Conservation (phyloP, 73 alveolate genomes). For the Paramecium biaurelia region DNA sequence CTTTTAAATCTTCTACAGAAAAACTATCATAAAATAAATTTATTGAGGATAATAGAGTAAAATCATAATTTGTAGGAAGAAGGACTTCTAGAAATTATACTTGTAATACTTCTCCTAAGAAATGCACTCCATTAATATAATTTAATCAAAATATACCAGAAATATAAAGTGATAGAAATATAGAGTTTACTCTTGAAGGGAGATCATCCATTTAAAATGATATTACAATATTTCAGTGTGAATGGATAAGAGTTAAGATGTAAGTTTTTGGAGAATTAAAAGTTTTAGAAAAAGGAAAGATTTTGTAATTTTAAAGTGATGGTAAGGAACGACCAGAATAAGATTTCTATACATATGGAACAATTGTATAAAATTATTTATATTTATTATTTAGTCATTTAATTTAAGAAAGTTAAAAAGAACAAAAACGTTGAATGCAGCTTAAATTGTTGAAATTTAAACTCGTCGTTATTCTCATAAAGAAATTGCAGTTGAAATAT, state of each 20-base stretch:
- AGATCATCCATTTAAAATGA: background rate
- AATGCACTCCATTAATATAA: background rate
- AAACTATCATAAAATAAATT: background rate
- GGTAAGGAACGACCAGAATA: background rate
- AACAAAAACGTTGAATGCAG: background rate
- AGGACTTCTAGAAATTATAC: background rate
- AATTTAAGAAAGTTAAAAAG: background rate
- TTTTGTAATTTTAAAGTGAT: background rate
- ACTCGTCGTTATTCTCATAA: conserved; percentile 62
- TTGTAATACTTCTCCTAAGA: background rate
- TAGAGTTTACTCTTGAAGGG: background rate
- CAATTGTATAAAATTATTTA: background rate
- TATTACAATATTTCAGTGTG: background rate
- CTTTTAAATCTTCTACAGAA: background rate
- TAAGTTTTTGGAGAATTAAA: background rate
- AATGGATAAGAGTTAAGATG: background rate
- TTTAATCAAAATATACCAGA: background rate
- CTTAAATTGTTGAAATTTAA: conserved; percentile 23
- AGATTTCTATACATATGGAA: conserved; percentile 27
- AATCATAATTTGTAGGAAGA: conserved; percentile 29
- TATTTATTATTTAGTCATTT: background rate
- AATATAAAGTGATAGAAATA: background rate
- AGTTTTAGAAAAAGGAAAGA: background rate
- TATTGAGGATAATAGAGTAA: background rate
- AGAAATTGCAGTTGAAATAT: conserved; percentile 68